Evolutionary conservation across 106 monocot species (phyloP).

Genomic region (Xerophyta viscosa): DNA sequence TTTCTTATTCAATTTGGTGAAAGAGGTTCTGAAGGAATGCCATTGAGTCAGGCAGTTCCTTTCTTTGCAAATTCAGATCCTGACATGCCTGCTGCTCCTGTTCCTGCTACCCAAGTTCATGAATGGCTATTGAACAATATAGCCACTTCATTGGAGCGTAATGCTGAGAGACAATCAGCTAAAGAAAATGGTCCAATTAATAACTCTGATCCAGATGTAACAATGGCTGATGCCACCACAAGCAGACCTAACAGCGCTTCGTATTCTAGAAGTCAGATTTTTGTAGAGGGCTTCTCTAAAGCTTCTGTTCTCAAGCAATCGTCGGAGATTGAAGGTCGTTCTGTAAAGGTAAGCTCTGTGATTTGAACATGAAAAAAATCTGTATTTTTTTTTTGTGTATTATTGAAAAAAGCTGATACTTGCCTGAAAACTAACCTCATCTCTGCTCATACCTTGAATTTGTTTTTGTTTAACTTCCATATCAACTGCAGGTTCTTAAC

Average conservation of each 20-base stretch:
- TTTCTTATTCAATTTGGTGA: slow-evolving; percentile 68
- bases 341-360: slow-evolving; percentile 69
- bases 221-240: slow-evolving; percentile 50
- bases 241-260: slow-evolving; percentile 20
- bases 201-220: slow-evolving; percentile 61
- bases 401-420: too few species aligned
- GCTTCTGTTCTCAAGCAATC: slow-evolving; percentile 70
- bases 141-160: slow-evolving; percentile 52
- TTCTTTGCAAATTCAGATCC: slow-evolving; percentile 92
- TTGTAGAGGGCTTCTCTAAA: slow-evolving; percentile 92
- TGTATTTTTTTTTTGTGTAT: too few species aligned
- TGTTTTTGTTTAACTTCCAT: too few species aligned
- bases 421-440: too few species aligned
- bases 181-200: slow-evolving; percentile 42
- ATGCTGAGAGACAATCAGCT: slow-evolving; percentile 36
- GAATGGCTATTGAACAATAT: slow-evolving; percentile 80
- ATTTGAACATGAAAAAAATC: too few species aligned
- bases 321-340: slow-evolving; percentile 58
- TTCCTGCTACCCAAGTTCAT: slow-evolving; percentile 60
- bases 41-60: slow-evolving; percentile 62
- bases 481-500: slow-evolving; percentile 86
- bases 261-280: slow-evolving; percentile 49
- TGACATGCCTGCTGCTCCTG: slow-evolving; percentile 70
- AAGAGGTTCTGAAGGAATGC: slow-evolving; percentile 38
- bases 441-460: too few species aligned